Evolutionary conservation across 2,329 filamentous ascomycete species (phyloP).

Genomic region (Fusarium pseudocircinatum): DNA sequence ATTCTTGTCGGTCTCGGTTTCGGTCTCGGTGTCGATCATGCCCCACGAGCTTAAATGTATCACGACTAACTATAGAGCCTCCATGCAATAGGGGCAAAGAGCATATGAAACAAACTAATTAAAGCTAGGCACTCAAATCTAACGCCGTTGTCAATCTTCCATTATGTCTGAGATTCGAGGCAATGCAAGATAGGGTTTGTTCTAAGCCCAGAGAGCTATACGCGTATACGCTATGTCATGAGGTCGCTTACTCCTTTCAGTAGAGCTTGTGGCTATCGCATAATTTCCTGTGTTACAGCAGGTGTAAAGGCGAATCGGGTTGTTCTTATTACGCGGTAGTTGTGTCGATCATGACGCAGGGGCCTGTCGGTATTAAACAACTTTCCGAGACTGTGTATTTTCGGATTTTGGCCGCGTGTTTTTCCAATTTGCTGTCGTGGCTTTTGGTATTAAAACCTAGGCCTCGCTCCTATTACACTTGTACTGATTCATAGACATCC

Average conservation of each 20-base stretch:
- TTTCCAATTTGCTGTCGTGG: fast-evolving
- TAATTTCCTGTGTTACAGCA: neutral
- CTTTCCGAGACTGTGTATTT: neutral
- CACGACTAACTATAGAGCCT: neutral
- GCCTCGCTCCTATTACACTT: neutral
- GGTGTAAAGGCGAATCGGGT: no score
- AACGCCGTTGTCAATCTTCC: fast-evolving
- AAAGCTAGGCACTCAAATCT: no score
- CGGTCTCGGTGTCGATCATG: neutral
- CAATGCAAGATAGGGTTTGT: neutral
- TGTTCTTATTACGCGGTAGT: neutral
- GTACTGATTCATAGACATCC: no score
- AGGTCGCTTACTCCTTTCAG: neutral
- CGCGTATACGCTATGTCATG: neutral
- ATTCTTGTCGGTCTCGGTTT: neutral
- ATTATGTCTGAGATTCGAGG: neutral
- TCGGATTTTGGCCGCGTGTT: neutral
- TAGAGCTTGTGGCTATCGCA: neutral
- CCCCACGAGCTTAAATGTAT: neutral
- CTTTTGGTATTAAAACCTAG: fast-evolving
- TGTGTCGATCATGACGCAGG: neutral
- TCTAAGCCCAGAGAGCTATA: fast-evolving
- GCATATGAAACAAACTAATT: neutral
- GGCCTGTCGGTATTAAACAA: fast-evolving
- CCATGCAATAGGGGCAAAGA: neutral